Conservation (phyloP, 2,329 filamentous ascomycete species). For the Fusarium sp. region DNA sequence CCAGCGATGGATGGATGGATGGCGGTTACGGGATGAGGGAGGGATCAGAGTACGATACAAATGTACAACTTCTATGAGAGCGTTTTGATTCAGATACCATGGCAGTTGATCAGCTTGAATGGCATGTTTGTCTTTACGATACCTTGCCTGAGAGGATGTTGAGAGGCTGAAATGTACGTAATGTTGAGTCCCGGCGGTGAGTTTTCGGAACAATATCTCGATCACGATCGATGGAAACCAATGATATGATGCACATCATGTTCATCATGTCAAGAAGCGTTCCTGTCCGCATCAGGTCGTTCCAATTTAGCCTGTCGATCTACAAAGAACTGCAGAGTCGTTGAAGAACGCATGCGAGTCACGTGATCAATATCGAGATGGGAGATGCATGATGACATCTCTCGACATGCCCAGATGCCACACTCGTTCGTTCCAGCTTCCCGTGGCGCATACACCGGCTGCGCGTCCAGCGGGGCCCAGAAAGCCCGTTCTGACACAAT, state of each 20-base stretch:
- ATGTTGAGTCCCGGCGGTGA: background rate
- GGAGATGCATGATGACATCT: slow-evolving; percentile 36
- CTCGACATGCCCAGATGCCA: slow-evolving; percentile 21
- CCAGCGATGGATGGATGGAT: slow-evolving; percentile 19
- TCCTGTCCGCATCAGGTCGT: background rate
- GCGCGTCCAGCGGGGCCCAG: slow-evolving; percentile 24
- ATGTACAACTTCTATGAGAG: slow-evolving; percentile 38
- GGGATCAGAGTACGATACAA: slow-evolving; percentile 36
- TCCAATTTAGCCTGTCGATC: slow-evolving; percentile 11
- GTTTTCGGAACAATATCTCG: background rate
- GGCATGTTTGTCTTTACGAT: background rate
- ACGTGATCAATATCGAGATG: slow-evolving; percentile 26
- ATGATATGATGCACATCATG: background rate
- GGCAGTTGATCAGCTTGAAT: background rate
- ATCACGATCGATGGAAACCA: background rate
- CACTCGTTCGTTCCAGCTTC: slow-evolving; percentile 32
- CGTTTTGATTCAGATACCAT: background rate
- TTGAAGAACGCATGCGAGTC: slow-evolving; percentile 4
- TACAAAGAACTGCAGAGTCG: background rate
- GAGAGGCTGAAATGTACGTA: background rate
- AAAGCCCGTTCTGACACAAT: slow-evolving; percentile 30
- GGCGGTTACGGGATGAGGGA: slow-evolving; percentile 9
- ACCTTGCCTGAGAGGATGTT: background rate
- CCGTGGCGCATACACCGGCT: slow-evolving; percentile 27
- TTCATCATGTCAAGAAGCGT: slow-evolving; percentile 10